Evolutionary conservation across 768 basidiomycete species (phyloP).

Genomic region (Cubamyces lactineus): DNA sequence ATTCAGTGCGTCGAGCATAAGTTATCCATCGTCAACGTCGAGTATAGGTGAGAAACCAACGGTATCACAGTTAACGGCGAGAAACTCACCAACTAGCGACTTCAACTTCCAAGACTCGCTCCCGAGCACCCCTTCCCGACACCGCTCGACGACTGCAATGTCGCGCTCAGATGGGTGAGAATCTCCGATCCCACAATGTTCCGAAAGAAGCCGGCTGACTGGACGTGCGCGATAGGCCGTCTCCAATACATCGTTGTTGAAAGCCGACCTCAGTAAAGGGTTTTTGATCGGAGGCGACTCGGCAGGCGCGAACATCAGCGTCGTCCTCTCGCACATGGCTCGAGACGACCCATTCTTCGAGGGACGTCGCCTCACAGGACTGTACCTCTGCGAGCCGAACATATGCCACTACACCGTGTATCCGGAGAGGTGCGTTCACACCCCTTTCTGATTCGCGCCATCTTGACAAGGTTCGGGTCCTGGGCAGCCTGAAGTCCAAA

Average conservation of each 20-base stretch:
- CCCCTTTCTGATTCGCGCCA: no score
- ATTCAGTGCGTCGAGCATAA: slow-evolving; percentile 23
- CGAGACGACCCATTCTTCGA: slow-evolving; percentile 34
- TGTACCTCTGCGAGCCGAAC: slow-evolving; percentile 29
- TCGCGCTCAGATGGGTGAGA: slow-evolving; percentile 32
- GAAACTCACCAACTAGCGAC: not conserved
- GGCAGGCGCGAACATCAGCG: slow-evolving; percentile 31
- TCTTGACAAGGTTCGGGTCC: no score
- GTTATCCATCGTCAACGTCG: slow-evolving; percentile 28
- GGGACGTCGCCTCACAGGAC: slow-evolving; percentile 28
- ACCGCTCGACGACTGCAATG: slow-evolving; percentile 27
- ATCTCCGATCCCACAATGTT: no score
- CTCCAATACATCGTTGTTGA: slow-evolving; percentile 16
- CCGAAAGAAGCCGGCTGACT: not conserved
- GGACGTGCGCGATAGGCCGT: slow-evolving; percentile 8
- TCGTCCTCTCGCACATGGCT: slow-evolving; percentile 30
- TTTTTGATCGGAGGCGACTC: slow-evolving; percentile 34
- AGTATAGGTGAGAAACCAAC: slow-evolving; percentile 11
- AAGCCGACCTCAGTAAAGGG: slow-evolving; percentile 28
- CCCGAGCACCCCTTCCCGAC: slow-evolving; percentile 33
- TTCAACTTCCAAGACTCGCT: slow-evolving; percentile 21
- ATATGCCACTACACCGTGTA: slow-evolving; percentile 22
- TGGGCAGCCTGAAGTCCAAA: slow-evolving; percentile 25
- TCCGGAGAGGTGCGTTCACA: slow-evolving; percentile 18
- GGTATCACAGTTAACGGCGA: not conserved